Percentiles rank a stretch among this genome's conserved stretches.
phyloP scores from a whole-genome alignment of 805 yeast species.

The Wickerhamomyces rabaulensis region DNA sequence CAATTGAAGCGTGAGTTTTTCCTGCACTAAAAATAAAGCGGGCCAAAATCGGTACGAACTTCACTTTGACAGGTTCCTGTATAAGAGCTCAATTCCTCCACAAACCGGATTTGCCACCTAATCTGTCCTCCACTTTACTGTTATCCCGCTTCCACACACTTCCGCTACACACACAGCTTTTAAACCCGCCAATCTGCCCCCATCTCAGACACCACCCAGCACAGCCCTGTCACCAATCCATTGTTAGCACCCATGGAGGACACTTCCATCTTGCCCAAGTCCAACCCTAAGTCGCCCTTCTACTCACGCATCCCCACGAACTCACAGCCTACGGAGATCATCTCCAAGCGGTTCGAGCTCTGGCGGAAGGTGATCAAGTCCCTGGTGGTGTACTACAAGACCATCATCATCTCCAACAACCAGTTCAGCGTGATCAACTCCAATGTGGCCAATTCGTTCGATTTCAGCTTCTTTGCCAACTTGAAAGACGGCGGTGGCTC shows the following conservation, averaged over 20 bases:
- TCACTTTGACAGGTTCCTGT: neutral
- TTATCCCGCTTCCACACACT: too few relatives aligned
- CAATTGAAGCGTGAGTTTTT: too few relatives aligned
- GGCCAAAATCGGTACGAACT: too few relatives aligned
- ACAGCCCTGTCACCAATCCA: too few relatives aligned
- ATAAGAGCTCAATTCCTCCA: neutral
- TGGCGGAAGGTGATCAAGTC: constrained; percentile 83
- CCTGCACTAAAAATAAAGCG: too few relatives aligned
- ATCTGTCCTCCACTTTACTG: too few relatives aligned
- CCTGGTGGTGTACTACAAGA: constrained; percentile 67
- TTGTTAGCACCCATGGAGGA: too few relatives aligned
- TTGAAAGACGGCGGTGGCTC: neutral
- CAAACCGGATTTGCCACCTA: neutral
- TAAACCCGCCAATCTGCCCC: too few relatives aligned
- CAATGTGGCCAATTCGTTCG: constrained; percentile 72
- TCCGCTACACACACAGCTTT: too few relatives aligned
- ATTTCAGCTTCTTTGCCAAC: constrained; percentile 34
- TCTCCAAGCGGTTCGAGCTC: constrained; percentile 76
- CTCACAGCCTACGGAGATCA: constrained; percentile 78
- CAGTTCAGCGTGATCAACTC: constrained; percentile 78
- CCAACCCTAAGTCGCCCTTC: constrained; percentile 31
- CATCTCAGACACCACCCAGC: too few relatives aligned
- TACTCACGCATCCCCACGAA: constrained; percentile 46
- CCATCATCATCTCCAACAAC: constrained; percentile 77
- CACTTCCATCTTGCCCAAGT: constrained; percentile 17